Percentiles rank a stretch among this genome's conserved stretches.
These are phyloP conservation scores for Penicillium paradoxum DNA, from an alignment of 495 filamentous ascomycete genomes.

Conservation along the genomic window DNA sequence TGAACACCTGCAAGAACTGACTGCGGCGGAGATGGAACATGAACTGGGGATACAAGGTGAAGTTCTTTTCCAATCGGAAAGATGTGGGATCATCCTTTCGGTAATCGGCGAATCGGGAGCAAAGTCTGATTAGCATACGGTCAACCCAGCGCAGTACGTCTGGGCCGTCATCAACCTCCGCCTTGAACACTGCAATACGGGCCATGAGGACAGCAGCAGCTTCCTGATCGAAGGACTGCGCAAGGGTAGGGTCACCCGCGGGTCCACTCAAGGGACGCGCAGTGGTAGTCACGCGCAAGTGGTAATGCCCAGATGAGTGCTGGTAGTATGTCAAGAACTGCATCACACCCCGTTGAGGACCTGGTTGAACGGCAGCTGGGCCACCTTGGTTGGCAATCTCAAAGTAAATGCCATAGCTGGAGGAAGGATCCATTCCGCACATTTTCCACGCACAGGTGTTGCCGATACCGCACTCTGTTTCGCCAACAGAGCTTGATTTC, in stretches of 20 bases:
- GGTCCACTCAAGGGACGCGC: constrained; percentile 89
- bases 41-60: constrained; percentile 98
- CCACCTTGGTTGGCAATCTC: constrained; percentile 95
- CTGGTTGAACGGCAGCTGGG: constrained; percentile 77
- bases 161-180: constrained; percentile 97
- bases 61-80: constrained; percentile 98
- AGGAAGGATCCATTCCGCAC: constrained; percentile 91
- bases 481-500: constrained; percentile 93
- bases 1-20: constrained; percentile 99
- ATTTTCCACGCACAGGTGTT: constrained; percentile 99
- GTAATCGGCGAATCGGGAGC: constrained; percentile 96
- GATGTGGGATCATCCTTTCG: constrained; percentile 97
- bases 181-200: constrained; percentile 97
- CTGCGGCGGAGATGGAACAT: constrained; percentile 98
- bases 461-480: constrained; percentile 97
- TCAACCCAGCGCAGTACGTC: constrained; percentile 99
- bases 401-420: constrained; percentile 95
- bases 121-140: constrained; percentile 95
- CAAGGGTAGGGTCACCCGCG: constrained; percentile 93
- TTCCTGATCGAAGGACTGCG: constrained; percentile 98
- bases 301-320: constrained; percentile 92
- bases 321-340: constrained; percentile 99
- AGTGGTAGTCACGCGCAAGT: constrained; percentile 91
- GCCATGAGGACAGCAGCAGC: constrained; percentile 98
- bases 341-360: constrained; percentile 90